These are phyloP conservation scores for Aspergillus fumigatus DNA, from an alignment of 2,329 filamentous ascomycete species.

Conservation along the genomic window DNA sequence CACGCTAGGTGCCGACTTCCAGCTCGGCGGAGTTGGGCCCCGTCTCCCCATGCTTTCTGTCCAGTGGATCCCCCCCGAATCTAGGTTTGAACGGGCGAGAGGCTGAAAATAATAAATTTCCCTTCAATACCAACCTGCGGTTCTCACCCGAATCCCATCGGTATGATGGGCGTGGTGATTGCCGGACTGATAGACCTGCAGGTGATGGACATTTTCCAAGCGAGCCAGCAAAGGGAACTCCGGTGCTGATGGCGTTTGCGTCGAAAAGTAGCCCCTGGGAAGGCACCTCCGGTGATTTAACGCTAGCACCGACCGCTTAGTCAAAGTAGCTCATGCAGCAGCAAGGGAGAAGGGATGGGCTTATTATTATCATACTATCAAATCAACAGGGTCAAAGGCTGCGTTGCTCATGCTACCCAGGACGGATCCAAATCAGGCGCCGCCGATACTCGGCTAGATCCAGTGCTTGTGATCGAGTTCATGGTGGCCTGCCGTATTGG, in stretches of 20 bases:
- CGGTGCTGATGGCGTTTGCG: conserved; percentile 26
- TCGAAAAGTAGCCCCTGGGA: conserved; percentile 25
- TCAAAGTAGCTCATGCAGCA: not conserved
- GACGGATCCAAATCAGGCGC: conserved; percentile 37
- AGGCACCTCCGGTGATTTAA: too few species aligned
- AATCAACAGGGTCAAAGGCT: conserved; percentile 32
- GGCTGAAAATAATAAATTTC: not conserved
- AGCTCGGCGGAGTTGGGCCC: not conserved
- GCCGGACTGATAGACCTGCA: conserved; percentile 19
- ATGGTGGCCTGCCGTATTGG: conserved; percentile 11
- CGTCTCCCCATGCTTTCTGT: not conserved
- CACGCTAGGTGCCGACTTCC: not conserved
- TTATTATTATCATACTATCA: conserved; percentile 38
- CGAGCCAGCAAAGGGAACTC: conserved; percentile 20
- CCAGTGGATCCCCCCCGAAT: too few species aligned
- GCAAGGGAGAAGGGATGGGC: not conserved
- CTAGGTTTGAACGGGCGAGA: too few species aligned
- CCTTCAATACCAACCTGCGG: not conserved
- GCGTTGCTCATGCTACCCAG: conserved; percentile 38
- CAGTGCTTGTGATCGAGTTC: conserved; percentile 34
- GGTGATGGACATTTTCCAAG: conserved; percentile 25
- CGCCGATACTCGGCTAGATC: conserved; percentile 38
- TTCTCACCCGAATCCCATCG: conserved; percentile 7
- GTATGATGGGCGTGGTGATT: conserved; percentile 11
- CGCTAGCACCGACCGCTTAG: not conserved